Evolutionary conservation across 192 early-diverging fungal species (phyloP), one percentile per base, ranked within the genome.

Genomic region (Coemansia sp.): DNA sequence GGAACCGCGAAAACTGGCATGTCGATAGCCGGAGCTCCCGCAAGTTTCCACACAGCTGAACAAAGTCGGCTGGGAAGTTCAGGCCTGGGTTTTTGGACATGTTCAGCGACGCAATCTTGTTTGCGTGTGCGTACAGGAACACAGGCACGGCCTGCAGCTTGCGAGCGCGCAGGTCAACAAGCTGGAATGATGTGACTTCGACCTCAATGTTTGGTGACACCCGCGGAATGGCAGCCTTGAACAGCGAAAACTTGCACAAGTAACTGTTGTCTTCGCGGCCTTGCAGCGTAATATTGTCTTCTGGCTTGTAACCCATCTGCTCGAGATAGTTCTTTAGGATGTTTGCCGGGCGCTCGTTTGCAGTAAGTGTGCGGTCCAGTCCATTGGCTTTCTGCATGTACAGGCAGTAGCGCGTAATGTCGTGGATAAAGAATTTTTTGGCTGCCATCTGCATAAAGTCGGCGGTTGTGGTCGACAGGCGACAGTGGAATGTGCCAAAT

Each of bases 201-300:
- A 81, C 75, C 56, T 83, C 73, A 68, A 84, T 79, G 39, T 75
- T 71, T 41, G 69, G 70, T 55, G 73, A 67, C 65, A 84, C 75
- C 8, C 83, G 82, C 45, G 84, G 81, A 27, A 83, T 78, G 8
- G 75, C 83, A 0, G 83, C 78, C 71, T 77, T 70, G 75, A 83
- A 79, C 70, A 94, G 87, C 4, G 86, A 86, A 63, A 94, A 93
- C n/a, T 90, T 86, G 72, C 87, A 88, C 17, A 93, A 65, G 43
- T 93, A 93, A 45, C 89, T 91, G 76, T 92, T 93, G 67, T 94
- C 92, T 60, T 94, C 93, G 52, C 93, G 79, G 4, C 90, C 90
- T 21, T 93, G 76, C 27, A 89, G 82, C 51, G 92, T 88, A 8
- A 94, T 82, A 62, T 85, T 87, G 72, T 96, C 93, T 45, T 84